A percentile compares a stretch with the other conserved stretches of the same genome.
phyloP scores from a whole-genome alignment of 2,329 filamentous ascomycete genomes.

The Byssoonygena ceratinophila region DNA sequence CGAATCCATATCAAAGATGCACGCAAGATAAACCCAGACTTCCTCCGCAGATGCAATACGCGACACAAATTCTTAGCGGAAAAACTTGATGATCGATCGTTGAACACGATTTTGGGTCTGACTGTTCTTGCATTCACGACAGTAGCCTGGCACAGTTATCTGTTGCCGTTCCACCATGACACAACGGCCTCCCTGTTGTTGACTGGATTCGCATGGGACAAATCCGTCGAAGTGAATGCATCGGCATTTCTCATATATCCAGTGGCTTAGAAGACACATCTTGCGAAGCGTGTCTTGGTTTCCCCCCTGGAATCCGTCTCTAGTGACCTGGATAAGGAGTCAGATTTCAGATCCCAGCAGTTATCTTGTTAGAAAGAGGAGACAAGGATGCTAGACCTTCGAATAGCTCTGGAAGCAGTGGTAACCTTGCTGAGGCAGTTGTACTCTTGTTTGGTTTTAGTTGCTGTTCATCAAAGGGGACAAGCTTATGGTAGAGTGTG shows the following conservation, averaged over 20 bases:
- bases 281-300: background rate
- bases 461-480: background rate
- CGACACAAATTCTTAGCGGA: background rate
- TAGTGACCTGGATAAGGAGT: background rate
- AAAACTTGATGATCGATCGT: background rate
- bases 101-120: background rate
- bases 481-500: background rate
- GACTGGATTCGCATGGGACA: background rate
- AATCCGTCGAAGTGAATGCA: constrained; percentile 5
- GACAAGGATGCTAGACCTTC: background rate
- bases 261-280: constrained; percentile 8
- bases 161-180: background rate
- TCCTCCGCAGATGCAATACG: background rate
- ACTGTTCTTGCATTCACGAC: constrained; percentile 5
- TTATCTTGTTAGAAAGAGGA: background rate
- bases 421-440: background rate
- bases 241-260: constrained; percentile 6
- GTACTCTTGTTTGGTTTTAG: background rate
- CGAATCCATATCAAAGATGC: background rate
- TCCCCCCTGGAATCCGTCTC: background rate
- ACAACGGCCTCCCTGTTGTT: background rate
- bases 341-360: background rate
- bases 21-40: background rate
- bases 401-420: background rate
- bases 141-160: background rate